A percentile compares a stretch with the other conserved stretches of the same genome.
phyloP scores from a whole-genome alignment of 257 asterid species.

The Scutellaria baicalensis region DNA sequence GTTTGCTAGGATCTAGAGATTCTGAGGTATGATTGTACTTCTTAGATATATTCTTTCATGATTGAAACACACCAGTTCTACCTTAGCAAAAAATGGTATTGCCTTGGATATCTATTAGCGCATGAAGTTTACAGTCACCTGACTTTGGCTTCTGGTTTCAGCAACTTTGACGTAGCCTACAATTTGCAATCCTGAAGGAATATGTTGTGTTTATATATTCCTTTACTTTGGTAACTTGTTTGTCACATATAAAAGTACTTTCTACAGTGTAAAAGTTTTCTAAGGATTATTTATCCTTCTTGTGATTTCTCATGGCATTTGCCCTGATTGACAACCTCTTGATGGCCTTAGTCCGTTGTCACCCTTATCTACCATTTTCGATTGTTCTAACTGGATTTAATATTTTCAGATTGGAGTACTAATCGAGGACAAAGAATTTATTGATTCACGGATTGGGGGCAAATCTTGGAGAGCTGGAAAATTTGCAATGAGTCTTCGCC shows the following conservation, averaged over 20 bases:
- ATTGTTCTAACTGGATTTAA: constrained; percentile 4
- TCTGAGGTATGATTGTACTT: constrained; percentile 62
- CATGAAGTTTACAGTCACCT: neutral
- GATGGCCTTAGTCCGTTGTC: neutral
- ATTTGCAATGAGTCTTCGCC: constrained; percentile 77
- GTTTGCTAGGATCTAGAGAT: constrained; percentile 96
- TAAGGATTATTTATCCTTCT: neutral
- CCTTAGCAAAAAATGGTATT: neutral
- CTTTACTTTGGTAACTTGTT: neutral
- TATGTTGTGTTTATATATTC: neutral
- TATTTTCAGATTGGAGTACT: constrained; percentile 73
- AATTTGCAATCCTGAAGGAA: neutral
- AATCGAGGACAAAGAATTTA: constrained; percentile 82
- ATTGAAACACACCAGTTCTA: neutral
- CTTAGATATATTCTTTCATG: neutral
- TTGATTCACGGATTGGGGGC: constrained; percentile 83
- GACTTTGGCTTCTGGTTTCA: neutral
- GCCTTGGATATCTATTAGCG: neutral
- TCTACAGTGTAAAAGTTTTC: neutral
- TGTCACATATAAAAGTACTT: neutral
- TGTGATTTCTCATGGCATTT: neutral
- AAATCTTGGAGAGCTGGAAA: constrained; percentile 84
- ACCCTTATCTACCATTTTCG: neutral
- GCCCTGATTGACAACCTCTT: neutral
- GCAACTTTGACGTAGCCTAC: neutral